Base-by-base conservation (phyloP, 108 stramenopile genomes). In the Pseudonitzschia delicatissima region DNA sequence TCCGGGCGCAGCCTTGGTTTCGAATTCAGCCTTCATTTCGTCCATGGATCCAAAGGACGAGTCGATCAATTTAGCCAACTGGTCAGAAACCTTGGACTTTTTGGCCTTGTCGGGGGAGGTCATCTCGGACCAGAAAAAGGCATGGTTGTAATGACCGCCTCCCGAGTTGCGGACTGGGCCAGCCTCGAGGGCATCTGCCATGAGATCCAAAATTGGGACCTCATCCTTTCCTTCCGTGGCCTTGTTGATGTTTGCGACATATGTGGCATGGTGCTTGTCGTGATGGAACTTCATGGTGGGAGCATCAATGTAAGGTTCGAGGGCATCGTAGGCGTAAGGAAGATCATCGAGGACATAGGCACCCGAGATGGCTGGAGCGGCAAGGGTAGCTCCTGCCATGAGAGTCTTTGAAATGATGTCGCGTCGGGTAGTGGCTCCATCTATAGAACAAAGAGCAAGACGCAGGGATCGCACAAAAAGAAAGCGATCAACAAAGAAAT, bases 101-200 rank as follows among this genome's bases (percentile, higher is more conserved):
- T 82, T 86, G 49, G 96, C 95, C 62, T 86, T 60, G 50, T 86
- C 86, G 34, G 90, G 75, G 12, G 97, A 96, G 25, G 92, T 81
- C 89, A 99, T 83, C 71, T 98, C 98, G 62, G 92, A 78, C 99
- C 99, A 99, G 88, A 99, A 99, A 78, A 99, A 94, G 71, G 97
- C 96, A 73, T 99, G 99, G 79, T 99, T 99, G 81, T 98, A 89
- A 81, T 98, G 97, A 40, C 99, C 99, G 39, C 98, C 98, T 53
- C 97, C 99, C 77, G 83, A 96, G 93, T 96, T 96, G 74, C 91
- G 87, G n/a, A 78, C 89, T n/a, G 90, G 85, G 17, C 82, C 88
- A 34, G 91, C 93, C 62, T 89, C 90, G 53, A 95, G 76, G 31
- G 94, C 94, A 65, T 91, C 73, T 20, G 76, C 80, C 80, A 86